These are phyloP conservation scores for Liquidambar formosana DNA, from an alignment of 164 flowering plant genomes.

Conservation along the genomic window DNA sequence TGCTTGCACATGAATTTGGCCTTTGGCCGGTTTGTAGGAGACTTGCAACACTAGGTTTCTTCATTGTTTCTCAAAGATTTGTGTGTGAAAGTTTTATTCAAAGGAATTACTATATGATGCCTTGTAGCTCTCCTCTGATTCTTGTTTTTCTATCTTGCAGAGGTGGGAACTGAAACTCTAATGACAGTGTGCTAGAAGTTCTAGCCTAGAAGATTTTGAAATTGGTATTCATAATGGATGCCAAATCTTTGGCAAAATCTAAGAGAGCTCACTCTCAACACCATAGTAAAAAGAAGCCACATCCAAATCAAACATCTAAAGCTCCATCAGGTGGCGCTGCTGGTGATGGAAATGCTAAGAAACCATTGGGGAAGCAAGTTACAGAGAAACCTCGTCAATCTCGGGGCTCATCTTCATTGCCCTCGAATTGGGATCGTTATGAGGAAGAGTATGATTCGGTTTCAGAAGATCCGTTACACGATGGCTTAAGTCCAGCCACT, in stretches of 20 bases:
- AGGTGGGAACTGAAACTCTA: too few species aligned
- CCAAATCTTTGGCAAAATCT: slow-evolving; percentile 69
- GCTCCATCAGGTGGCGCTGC: slow-evolving; percentile 15
- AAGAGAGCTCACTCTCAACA: slow-evolving; percentile 76
- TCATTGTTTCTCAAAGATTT: too few species aligned
- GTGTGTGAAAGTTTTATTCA: too few species aligned
- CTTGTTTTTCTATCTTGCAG: too few species aligned
- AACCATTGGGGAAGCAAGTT: slow-evolving; percentile 26
- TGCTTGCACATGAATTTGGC: too few species aligned
- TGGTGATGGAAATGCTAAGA: slow-evolving; percentile 16
- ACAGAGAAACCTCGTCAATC: slow-evolving; percentile 24
- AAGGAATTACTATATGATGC: too few species aligned
- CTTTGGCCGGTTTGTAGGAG: too few species aligned
- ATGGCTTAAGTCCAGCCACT: slow-evolving; percentile 3
- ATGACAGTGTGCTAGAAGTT: too few species aligned
- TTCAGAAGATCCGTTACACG: slow-evolving; percentile 13
- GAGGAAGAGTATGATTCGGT: slow-evolving; percentile 42
- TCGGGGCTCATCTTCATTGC: slow-evolving; percentile 34
- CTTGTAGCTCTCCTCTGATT: too few species aligned
- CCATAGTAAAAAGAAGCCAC: slow-evolving; percentile 46
- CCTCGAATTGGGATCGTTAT: slow-evolving; percentile 83
- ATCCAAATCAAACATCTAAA: slow-evolving; percentile 38
- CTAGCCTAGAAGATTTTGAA: too few species aligned
- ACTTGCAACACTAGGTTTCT: too few species aligned
- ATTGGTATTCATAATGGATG: slow-evolving; percentile 45